Percentiles rank a stretch among this genome's conserved stretches.
These are phyloP conservation scores for Chalciporus sp. DNA, from an alignment of 1,284 basidiomycete species.

Conservation along the genomic window DNA sequence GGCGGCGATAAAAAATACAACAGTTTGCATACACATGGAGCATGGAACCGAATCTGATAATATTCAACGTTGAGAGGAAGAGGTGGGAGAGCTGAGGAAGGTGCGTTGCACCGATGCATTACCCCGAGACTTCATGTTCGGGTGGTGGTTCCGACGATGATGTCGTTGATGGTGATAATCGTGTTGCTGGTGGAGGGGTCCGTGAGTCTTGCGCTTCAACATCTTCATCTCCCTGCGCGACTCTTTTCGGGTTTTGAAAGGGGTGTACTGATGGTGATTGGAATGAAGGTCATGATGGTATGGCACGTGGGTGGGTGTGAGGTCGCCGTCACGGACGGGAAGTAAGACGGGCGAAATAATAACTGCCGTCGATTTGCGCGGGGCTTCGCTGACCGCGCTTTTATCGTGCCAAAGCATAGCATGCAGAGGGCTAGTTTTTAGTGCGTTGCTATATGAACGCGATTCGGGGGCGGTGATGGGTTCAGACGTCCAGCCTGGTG, in stretches of 20 bases:
- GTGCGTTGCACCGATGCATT: slow-evolving; percentile 61
- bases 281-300: slow-evolving; percentile 26
- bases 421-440: slow-evolving; percentile 58
- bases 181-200: slow-evolving; percentile 38
- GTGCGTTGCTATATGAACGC: slow-evolving; percentile 39
- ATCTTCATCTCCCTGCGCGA: slow-evolving; percentile 61
- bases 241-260: slow-evolving; percentile 57
- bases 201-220: slow-evolving; percentile 59
- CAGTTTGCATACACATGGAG: not conserved
- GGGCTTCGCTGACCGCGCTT: slow-evolving; percentile 24
- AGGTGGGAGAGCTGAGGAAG: slow-evolving; percentile 42
- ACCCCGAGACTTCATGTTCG: slow-evolving; percentile 66
- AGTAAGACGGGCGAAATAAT: slow-evolving; percentile 56
- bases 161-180: slow-evolving; percentile 40
- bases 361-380: slow-evolving; percentile 30
- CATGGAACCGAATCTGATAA: slow-evolving; percentile 23
- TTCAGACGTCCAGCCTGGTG: slow-evolving; percentile 34
- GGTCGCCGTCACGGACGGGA: slow-evolving; percentile 57
- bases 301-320: slow-evolving; percentile 47
- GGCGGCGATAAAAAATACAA: slow-evolving; percentile 23
- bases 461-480: slow-evolving; percentile 18
- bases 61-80: slow-evolving; percentile 32
- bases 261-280: slow-evolving; percentile 38
- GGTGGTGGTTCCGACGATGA: slow-evolving; percentile 48
- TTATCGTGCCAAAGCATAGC: slow-evolving; percentile 58